Evolutionary conservation across 495 filamentous ascomycete species (phyloP).

Genomic region (Xylaria telfairii): DNA sequence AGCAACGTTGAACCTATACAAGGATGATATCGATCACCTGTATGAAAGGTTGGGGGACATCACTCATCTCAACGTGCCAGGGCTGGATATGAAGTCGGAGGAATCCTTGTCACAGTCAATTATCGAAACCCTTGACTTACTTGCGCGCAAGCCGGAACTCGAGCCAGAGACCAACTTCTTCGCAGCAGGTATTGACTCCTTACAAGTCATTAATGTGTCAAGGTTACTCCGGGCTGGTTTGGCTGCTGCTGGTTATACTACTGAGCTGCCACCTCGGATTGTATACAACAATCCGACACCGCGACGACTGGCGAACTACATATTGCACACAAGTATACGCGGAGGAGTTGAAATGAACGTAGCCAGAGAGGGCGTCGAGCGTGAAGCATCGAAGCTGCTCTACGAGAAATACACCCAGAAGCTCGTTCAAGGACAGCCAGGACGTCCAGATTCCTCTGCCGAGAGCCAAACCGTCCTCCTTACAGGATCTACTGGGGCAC

Average conservation of each 20-base stretch:
- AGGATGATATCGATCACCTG: slow-evolving; percentile 54
- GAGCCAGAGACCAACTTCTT: slow-evolving; percentile 44
- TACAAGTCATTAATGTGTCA: slow-evolving; percentile 45
- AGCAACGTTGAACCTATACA: slow-evolving; percentile 50
- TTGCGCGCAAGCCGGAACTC: background rate
- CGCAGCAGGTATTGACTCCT: slow-evolving; percentile 52
- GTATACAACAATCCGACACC: slow-evolving; percentile 25
- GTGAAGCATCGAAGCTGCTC: slow-evolving; percentile 24
- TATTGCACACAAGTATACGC: background rate
- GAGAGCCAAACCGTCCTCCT: slow-evolving; percentile 50
- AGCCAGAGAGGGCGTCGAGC: background rate
- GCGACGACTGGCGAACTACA: background rate
- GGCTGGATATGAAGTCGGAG: background rate
- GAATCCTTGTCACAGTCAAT: background rate
- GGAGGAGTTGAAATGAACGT: background rate
- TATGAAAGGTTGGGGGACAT: slow-evolving; percentile 33
- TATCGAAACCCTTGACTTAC: background rate
- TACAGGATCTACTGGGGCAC: slow-evolving; percentile 60
- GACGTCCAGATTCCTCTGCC: slow-evolving; percentile 31
- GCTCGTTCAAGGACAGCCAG: background rate
- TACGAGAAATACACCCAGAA: slow-evolving; percentile 27
- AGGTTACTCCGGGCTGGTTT: background rate
- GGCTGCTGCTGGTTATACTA: background rate
- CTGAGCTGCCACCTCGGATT: slow-evolving; percentile 15
- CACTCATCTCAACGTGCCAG: background rate